phyloP scores from a whole-genome alignment of 805 yeast genomes.

The Kazachstania taianensis region DNA sequence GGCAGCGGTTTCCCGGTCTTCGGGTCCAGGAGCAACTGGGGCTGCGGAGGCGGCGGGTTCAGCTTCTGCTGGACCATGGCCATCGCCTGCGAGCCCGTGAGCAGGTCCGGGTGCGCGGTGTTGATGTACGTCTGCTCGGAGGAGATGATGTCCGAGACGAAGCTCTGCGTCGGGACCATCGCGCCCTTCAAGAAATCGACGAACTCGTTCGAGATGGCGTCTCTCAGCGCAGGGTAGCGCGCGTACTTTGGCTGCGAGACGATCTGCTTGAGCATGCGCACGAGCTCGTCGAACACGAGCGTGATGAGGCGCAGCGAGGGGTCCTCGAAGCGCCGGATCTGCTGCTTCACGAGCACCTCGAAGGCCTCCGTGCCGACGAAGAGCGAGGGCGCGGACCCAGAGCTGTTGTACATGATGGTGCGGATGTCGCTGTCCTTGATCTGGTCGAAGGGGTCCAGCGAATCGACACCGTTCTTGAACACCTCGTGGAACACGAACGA shows the following conservation, averaged over 20 bases:
- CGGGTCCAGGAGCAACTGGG: slow-evolving; percentile 74
- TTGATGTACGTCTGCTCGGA: slow-evolving; percentile 92
- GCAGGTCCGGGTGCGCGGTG: slow-evolving; percentile 94
- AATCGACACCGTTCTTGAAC: slow-evolving; percentile 81
- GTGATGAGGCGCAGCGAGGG: slow-evolving; percentile 84
- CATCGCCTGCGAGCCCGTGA: slow-evolving; percentile 93
- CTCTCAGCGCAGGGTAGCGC: slow-evolving; percentile 86
- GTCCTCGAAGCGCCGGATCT: slow-evolving; percentile 87
- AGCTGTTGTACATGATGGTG: slow-evolving; percentile 92
- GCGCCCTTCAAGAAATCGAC: slow-evolving; percentile 72
- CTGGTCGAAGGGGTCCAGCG: slow-evolving; percentile 93
- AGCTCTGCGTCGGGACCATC: slow-evolving; percentile 72
- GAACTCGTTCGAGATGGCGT: slow-evolving; percentile 70
- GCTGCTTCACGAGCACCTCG: slow-evolving; percentile 90
- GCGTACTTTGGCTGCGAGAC: slow-evolving; percentile 70
- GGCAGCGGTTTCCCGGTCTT: slow-evolving; percentile 79
- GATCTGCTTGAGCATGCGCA: slow-evolving; percentile 78
- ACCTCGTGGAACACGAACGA: slow-evolving; percentile 95
- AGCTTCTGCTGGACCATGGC: slow-evolving; percentile 78
- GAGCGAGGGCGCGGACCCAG: slow-evolving; percentile 91
- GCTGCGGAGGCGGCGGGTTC: slow-evolving; percentile 52
- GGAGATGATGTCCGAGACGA: slow-evolving; percentile 71
- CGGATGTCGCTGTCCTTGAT: slow-evolving; percentile 92
- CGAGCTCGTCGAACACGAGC: slow-evolving; percentile 88
- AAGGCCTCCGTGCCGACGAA: slow-evolving; percentile 97